Base-by-base conservation (phyloP, 148 eudicot species). In the Heliamphora exappendiculata region DNA sequence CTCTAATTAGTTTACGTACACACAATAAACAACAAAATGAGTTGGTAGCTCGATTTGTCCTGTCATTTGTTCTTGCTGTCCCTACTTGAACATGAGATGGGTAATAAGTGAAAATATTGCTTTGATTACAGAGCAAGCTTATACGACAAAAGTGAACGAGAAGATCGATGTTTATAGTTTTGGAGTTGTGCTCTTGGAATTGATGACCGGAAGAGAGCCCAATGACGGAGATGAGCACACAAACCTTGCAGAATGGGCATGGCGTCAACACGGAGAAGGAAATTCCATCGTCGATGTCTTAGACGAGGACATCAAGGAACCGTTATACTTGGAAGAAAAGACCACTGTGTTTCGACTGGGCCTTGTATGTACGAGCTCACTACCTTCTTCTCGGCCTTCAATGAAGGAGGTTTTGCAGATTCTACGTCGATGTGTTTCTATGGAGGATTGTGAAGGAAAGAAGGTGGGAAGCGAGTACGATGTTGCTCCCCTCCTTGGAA, bases 131-230 rank as follows among this genome's bases (percentile, higher is more conserved):
- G 92, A 89, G 78, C 85, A 87, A 59, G 78, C 83, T 22, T 81
- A 82, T 64, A 80, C 86, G 37, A 77, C 59, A 24, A 84, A 82
- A 75, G 90, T 89, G 79, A 85, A 85, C 50, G 90, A 83, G 81
- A 89, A 89, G 82, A 84, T 89, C 13, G 92, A 89, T 22, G 80
- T 85, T 44, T 89, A 85, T 63, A 85, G 90, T 80, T 89, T 89
- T 16, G 92, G 89, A 8, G 92, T 89, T 7, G 92, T 89, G 17
- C 87, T 89, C 11, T 72, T 89, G 0, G 89, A 89, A 67, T 79
- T 89, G 5, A 80, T 80, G 10, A 89, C 90, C 8, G 92, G 92
- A 17, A 87, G 86, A 79, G 86, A 86, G 42, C 82, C 92, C 20
- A 82, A 79, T 8, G 79, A 65, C 0, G 88, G 85, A 45, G 89